Percentiles rank a stretch among this genome's conserved stretches.
Conservation (phyloP, 805 yeast species). For the Saccharomycopsis capsularis region DNA sequence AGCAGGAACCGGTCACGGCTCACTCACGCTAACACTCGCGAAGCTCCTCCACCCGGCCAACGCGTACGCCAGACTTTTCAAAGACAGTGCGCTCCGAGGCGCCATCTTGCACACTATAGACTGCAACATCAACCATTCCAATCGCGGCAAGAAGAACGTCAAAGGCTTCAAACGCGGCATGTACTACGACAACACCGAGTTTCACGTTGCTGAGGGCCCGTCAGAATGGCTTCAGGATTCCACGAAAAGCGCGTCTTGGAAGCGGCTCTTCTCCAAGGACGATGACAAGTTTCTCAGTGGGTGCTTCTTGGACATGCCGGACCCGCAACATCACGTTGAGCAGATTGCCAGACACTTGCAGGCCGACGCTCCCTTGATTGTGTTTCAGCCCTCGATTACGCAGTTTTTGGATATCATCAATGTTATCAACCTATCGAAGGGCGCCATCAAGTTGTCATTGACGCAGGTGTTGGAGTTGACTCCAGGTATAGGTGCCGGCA, state of each 20-base stretch:
- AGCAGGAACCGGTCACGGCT: conserved; percentile 53
- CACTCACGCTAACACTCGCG: conserved; percentile 39
- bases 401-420: conserved; percentile 39
- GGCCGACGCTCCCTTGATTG: conserved; percentile 37
- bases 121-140: conserved; percentile 33
- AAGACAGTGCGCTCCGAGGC: conserved; percentile 29
- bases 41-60: conserved; percentile 40
- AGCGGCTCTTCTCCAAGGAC: not conserved
- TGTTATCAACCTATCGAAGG: conserved; percentile 23
- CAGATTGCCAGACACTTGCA: conserved; percentile 31
- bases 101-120: conserved; percentile 43
- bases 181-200: conserved; percentile 39
- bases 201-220: conserved; percentile 38
- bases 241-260: not conserved
- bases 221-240: conserved; percentile 31
- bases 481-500: conserved; percentile 45
- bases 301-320: conserved; percentile 43
- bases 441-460: conserved; percentile 31
- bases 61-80: conserved; percentile 28
- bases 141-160: conserved; percentile 36
- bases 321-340: conserved; percentile 31
- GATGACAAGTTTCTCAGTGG: conserved; percentile 32
- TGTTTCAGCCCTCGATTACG: conserved; percentile 43
- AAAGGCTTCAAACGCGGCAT: conserved; percentile 37
- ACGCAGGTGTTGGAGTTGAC: conserved; percentile 36